Evolutionary conservation across 2,329 filamentous ascomycete genomes (phyloP), one percentile per base, ranked within the genome.

Genomic region (Hypoxylon sp.): DNA sequence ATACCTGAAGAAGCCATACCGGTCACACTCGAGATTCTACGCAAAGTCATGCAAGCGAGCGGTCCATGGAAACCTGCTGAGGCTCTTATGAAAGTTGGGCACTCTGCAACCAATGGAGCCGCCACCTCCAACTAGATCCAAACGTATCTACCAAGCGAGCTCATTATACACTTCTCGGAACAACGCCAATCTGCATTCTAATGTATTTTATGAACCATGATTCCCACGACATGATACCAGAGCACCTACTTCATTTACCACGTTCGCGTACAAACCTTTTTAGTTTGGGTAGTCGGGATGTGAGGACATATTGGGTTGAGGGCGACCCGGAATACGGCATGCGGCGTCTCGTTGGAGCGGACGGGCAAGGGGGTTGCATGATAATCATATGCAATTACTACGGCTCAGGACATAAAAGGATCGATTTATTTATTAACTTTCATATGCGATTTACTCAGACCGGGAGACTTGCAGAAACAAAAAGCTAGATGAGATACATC

Each of bases 121-220:
- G 22, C 63, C 22, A 26, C 32, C 42, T 50, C 20, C 49, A 61
- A 44, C 61, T n/a, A 24, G 52, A 60, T 51, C 28, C 53, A 42
- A 46, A n/a, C 38, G 38, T 12, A 16, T 28, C 18, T 32, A 52
- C 16, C 50, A 44, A 36, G 45, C 30, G 32, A 45, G 20, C 45
- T 24, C n/a, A 50, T 18, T 11, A 44, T 44, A 42, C 57, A 24
- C 7, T 46, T 44, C 12, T 32, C 18, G 24, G n/a, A 36, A n/a
- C 32, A 26, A 52, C 36, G 12, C 32, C 33, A 14, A 45, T 33
- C 64, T 57, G 55, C 55, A 59, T 67, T 59, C 56, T 65, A 61
- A 68, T 74, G 72, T 75, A 75, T 67, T 73, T 73, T 73, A 74
- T 49, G 70, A 70, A 71, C 71, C 48, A 74, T 63, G 70, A 73